Base-by-base conservation (phyloP, 208 protist genomes). In the Acanthamoeba sp. region DNA sequence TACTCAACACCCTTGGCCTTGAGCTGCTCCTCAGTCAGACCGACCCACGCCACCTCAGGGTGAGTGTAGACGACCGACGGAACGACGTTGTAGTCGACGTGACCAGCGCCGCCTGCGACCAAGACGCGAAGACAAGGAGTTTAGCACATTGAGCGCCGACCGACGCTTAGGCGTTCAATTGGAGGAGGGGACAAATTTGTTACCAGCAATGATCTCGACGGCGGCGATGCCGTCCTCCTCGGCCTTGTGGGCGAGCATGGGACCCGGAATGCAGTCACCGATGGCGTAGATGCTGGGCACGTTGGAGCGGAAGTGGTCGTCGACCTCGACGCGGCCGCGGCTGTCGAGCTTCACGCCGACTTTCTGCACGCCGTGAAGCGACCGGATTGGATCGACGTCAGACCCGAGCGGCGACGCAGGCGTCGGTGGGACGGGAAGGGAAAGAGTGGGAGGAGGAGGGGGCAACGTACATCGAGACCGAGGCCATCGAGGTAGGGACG, bases 211-310 rank as follows among this genome's bases (percentile, higher is more conserved):
- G 48, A 97, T 73, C 97, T 99, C 99, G 14, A 98, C 98, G 80
- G 98, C 97, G 27, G 98, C 98, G 59, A 99, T 98, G 93, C 99
- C 99, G 95, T 99, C 99, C 59, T 99, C 99, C 97, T 99, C 99
- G 38, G 99, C 99, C 98, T 99, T 99, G 98, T 99, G 99, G 9
- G 99, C 99, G 9, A 99, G 98, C 99, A 99, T 99, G 42, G 99
- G 98, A 50, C 99, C 99, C 80, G 97, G 97, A 50, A 99, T 98
- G 42, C 99, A 98, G 94, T 99, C 99, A 59, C 99, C 99, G 95
- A 99, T 99, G 24, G 99, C 99, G 96, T 99, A 99, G 88, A 99
- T 98, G 94, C 94, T 96, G 16, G 98, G 95, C 57, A 99, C 97
- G 92, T 98, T 99, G 71, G 99, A 99, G 90, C 98, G 95, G 94